phyloP scores from a whole-genome alignment of 2,329 filamentous ascomycete genomes.

The Ascochyta fabae region DNA sequence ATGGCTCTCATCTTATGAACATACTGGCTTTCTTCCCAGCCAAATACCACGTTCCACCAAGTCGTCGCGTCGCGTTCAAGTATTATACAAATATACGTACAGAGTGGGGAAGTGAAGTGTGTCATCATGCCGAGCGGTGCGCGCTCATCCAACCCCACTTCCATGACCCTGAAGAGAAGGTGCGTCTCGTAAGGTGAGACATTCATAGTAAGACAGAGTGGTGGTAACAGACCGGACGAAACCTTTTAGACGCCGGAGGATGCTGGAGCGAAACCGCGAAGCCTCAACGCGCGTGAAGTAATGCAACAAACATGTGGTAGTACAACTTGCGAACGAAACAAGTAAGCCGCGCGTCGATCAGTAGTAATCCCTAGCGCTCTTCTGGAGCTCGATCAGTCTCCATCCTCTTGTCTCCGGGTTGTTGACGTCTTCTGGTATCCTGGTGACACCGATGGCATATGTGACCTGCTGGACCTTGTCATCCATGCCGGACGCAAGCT shows the following conservation, averaged over 20 bases:
- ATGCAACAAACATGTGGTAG: slow-evolving; percentile 25
- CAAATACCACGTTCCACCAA: neutral
- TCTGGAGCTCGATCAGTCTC: slow-evolving; percentile 98
- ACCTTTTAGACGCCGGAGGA: slow-evolving; percentile 43
- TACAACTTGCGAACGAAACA: slow-evolving; percentile 22
- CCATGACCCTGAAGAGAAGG: slow-evolving; percentile 11
- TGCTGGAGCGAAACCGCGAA: slow-evolving; percentile 28
- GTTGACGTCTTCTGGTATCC: slow-evolving; percentile 92
- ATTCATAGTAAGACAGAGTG: slow-evolving; percentile 17
- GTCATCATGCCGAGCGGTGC: slow-evolving; percentile 26
- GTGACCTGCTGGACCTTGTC: slow-evolving; percentile 98
- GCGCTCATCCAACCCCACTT: slow-evolving; percentile 21
- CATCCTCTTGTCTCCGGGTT: slow-evolving; percentile 97
- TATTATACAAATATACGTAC: slow-evolving; percentile 32
- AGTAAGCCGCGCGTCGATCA: slow-evolving; percentile 51
- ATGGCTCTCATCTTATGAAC: slow-evolving; percentile 7
- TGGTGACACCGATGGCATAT: slow-evolving; percentile 94
- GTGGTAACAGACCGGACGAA: slow-evolving; percentile 21
- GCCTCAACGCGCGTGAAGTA: slow-evolving; percentile 21
- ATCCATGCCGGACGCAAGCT: slow-evolving; percentile 96
- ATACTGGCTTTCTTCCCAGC: neutral
- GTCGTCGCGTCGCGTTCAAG: neutral
- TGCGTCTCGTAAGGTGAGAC: slow-evolving; percentile 18
- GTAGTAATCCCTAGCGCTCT: slow-evolving; percentile 91
- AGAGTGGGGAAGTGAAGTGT: slow-evolving; percentile 34